phyloP scores from a whole-genome alignment of 2,329 filamentous ascomycete species.

The Beauveria sp. region DNA sequence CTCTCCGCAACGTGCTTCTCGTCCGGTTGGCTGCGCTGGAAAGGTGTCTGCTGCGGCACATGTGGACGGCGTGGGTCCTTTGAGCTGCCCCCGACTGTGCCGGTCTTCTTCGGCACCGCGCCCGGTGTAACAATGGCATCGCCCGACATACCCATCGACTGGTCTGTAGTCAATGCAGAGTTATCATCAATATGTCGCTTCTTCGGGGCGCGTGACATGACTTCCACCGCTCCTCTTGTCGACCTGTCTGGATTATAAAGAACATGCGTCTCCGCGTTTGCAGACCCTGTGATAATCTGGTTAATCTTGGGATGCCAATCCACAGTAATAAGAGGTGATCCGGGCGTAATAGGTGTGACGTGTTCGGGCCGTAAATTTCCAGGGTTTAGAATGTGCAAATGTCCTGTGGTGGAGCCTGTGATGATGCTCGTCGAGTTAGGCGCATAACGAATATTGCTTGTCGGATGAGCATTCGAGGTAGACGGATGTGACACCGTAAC shows the following conservation, averaged over 20 bases:
- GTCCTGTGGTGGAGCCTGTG: slow-evolving; percentile 77
- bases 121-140: slow-evolving; percentile 72
- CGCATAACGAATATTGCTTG: slow-evolving; percentile 82
- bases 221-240: slow-evolving; percentile 69
- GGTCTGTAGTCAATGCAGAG: slow-evolving; percentile 75
- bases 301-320: slow-evolving; percentile 93
- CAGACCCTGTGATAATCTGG: slow-evolving; percentile 90
- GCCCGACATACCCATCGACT: slow-evolving; percentile 70
- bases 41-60: slow-evolving; percentile 76
- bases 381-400: slow-evolving; percentile 88
- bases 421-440: slow-evolving; percentile 78
- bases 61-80: slow-evolving; percentile 78
- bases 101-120: slow-evolving; percentile 50
- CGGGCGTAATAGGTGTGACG: slow-evolving; percentile 81
- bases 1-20: slow-evolving; percentile 81
- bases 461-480: slow-evolving; percentile 75
- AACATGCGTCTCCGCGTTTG: slow-evolving; percentile 81
- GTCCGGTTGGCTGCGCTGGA: slow-evolving; percentile 83
- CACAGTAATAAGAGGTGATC: slow-evolving; percentile 73
- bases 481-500: slow-evolving; percentile 72
- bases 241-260: slow-evolving; percentile 88
- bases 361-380: slow-evolving; percentile 81
- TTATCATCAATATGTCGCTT: slow-evolving; percentile 94
- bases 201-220: slow-evolving; percentile 91
- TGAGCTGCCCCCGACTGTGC: slow-evolving; percentile 70